These are phyloP conservation scores for Acer negundo DNA, from an alignment of 345 rosid genomes.

Conservation along the genomic window DNA sequence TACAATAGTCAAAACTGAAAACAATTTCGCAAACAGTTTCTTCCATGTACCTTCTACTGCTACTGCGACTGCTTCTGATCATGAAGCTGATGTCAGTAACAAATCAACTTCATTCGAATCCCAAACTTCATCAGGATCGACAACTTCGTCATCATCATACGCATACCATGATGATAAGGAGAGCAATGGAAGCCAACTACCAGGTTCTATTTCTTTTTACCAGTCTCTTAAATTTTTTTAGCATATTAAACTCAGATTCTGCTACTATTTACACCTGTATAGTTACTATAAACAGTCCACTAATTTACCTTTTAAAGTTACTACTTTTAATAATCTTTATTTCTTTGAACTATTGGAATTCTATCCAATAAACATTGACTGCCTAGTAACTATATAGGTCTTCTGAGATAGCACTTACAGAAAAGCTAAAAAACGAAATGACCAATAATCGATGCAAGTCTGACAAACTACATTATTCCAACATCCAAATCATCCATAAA, in stretches of 20 bases:
- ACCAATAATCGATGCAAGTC: no score
- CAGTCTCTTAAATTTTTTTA: background rate
- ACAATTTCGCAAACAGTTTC: background rate
- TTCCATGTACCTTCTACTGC: background rate
- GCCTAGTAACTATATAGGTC: no score
- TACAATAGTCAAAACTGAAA: background rate
- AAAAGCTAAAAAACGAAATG: no score
- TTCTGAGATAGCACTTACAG: no score
- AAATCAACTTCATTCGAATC: background rate
- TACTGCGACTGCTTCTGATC: background rate
- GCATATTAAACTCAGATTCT: background rate
- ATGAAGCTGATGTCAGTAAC: background rate
- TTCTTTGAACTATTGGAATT: no score
- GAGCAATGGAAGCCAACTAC: background rate
- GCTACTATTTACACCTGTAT: background rate
- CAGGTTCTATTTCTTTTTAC: background rate
- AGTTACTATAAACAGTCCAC: no score
- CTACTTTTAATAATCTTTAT: no score
- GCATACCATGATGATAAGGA: background rate
- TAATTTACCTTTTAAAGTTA: no score
- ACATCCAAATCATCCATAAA: no score
- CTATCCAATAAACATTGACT: no score
- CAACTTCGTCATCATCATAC: background rate
- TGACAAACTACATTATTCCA: no score
- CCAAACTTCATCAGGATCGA: no score